A percentile compares a stretch with the other conserved stretches of the same genome.
Evolutionary conservation across 1,284 basidiomycete genomes (phyloP).

Genomic region (Leccinum proximum): DNA sequence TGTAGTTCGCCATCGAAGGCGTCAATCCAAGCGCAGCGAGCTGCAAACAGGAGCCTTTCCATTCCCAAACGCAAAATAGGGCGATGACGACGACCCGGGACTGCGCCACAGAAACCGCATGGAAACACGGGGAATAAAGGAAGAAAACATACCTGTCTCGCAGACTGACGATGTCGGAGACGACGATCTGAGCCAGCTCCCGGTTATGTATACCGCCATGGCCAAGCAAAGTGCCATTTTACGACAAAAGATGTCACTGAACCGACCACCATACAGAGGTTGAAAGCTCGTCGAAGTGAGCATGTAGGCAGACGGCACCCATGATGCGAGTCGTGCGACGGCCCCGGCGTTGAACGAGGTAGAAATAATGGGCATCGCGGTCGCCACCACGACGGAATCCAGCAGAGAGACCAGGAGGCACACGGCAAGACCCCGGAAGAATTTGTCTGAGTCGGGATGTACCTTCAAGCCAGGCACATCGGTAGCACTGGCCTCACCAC

Average conservation of each 20-base stretch:
- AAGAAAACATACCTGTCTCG: no score
- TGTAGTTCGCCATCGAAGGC: no score
- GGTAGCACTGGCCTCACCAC: background rate
- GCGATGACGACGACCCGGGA: no score
- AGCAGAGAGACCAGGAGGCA: slow-evolving; percentile 55
- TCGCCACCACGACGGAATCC: slow-evolving; percentile 68
- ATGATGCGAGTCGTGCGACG: slow-evolving; percentile 59
- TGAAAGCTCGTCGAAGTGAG: slow-evolving; percentile 68
- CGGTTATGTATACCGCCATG: slow-evolving; percentile 61
- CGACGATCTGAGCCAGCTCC: slow-evolving; percentile 60
- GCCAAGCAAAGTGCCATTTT: slow-evolving; percentile 60
- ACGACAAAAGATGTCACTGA: slow-evolving; percentile 77
- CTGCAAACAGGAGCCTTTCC: no score
- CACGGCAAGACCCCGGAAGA: slow-evolving; percentile 56
- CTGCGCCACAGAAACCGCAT: no score
- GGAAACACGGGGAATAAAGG: no score
- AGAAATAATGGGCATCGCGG: slow-evolving; percentile 67
- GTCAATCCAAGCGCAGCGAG: no score
- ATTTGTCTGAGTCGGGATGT: slow-evolving; percentile 41
- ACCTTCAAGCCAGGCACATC: background rate
- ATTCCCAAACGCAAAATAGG: no score
- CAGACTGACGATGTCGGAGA: slow-evolving; percentile 62
- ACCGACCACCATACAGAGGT: slow-evolving; percentile 59
- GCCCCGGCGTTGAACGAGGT: slow-evolving; percentile 66
- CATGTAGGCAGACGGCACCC: slow-evolving; percentile 69